Evolutionary conservation across 2,329 filamentous ascomycete genomes (phyloP).

Genomic region (Colletotrichum australisinense): DNA sequence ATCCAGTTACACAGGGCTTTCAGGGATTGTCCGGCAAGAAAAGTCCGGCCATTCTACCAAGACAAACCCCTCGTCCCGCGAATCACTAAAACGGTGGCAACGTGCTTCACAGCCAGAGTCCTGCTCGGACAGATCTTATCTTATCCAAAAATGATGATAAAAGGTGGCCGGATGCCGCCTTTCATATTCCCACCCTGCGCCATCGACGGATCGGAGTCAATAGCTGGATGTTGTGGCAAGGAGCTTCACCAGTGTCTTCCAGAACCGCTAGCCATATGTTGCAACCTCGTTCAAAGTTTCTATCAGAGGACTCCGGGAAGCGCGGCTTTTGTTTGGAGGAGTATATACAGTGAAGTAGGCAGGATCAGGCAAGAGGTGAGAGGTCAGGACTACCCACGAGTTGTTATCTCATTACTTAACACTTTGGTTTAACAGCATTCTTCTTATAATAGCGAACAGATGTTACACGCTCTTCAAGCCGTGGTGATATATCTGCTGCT

Average conservation of each 20-base stretch:
- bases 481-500: slow-evolving; percentile 16
- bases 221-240: slow-evolving; percentile 31
- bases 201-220: slow-evolving; percentile 17
- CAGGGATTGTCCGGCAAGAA: not conserved
- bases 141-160: slow-evolving; percentile 40
- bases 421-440: not conserved
- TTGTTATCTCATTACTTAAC: not conserved
- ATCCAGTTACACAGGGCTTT: not conserved
- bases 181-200: slow-evolving; percentile 44
- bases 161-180: slow-evolving; percentile 38
- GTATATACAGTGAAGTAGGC: slow-evolving; percentile 39
- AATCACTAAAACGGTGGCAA: slow-evolving; percentile 5
- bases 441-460: slow-evolving; percentile 2
- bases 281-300: slow-evolving; percentile 40
- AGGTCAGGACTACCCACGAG: too few species aligned
- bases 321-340: slow-evolving; percentile 39
- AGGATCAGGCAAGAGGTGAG: slow-evolving; percentile 13
- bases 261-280: slow-evolving; percentile 41
- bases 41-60: not conserved
- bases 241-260: slow-evolving; percentile 42
- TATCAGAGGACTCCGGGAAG: slow-evolving; percentile 37
- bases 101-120: slow-evolving; percentile 37
- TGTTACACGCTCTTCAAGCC: slow-evolving; percentile 12
- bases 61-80: not conserved
- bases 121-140: slow-evolving; percentile 40